Evolutionary conservation across 352 stramenopile genomes (phyloP).

Genomic region (Globisporangium nunn): DNA sequence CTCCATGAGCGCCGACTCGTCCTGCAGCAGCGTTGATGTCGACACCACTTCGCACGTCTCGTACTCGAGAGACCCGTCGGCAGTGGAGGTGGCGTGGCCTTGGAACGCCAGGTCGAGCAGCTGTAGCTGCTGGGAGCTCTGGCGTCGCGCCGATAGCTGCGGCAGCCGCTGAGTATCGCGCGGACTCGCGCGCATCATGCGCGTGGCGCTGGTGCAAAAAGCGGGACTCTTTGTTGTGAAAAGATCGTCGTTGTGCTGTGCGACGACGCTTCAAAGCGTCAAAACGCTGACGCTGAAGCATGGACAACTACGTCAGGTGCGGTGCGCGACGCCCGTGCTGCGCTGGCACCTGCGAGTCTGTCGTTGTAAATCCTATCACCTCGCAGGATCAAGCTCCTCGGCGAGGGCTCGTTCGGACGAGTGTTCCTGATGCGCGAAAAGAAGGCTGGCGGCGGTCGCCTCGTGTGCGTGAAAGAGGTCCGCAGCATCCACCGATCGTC

Average conservation of each 20-base stretch:
- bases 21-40: constrained; percentile 1
- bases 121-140: constrained; percentile 9
- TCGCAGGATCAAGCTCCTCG: constrained; percentile 53
- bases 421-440: constrained; percentile 89
- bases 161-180: constrained; percentile 4
- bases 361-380: neutral
- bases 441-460: constrained; percentile 21
- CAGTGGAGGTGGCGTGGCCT: constrained; percentile 3
- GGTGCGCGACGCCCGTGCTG: neutral
- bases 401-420: constrained; percentile 87
- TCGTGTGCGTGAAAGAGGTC: constrained; percentile 89
- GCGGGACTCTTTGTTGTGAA: neutral
- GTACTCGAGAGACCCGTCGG: neutral
- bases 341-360: neutral
- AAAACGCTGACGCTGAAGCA: constrained; percentile 4
- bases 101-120: constrained; percentile 40
- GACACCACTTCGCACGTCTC: neutral
- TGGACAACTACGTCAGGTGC: constrained; percentile 46
- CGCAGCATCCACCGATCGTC: constrained; percentile 26
- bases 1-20: constrained; percentile 53
- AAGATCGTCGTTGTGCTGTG: neutral
- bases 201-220: neutral
- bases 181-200: constrained; percentile 11
- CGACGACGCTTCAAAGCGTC: too few relatives aligned
- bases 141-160: constrained; percentile 1